Base-by-base conservation (phyloP, 805 yeast species). In the Lipomyces kockii region DNA sequence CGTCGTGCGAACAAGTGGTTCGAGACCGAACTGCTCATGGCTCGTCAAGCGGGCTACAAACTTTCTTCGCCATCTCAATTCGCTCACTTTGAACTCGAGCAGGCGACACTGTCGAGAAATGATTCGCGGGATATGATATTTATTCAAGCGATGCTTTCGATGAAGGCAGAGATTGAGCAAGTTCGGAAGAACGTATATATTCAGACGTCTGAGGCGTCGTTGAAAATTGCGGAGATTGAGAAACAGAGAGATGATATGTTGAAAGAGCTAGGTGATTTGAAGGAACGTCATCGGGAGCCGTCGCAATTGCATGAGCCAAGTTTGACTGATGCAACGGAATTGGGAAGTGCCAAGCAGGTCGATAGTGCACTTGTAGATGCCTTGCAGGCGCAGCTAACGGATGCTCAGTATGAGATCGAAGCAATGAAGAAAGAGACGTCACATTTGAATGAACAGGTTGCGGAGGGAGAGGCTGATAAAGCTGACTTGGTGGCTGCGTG, bases 11-110 rank as follows among this genome's bases (percentile, higher is more conserved):
- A 67, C 60, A 62, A 64, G 52, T 72, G 75, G 75, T 69, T 66
- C 32, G 71, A 72, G 55, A 49, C 71, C 17, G 75, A 72, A 59
- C 68, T 72, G 12, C 60, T 64, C 37, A 46, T 72, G 20, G 75
- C 75, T 17, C 71, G 74, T 12, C 63, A 71, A 46, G 66, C 69
- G 12, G 72, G 74, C 2, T 70, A 71, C 55, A 61, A 59, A 43
- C 12, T 62, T 6, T 49, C 65, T n/a, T 60, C 67, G 5, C 57
- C 72, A 27, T 43, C 60, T 12, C 61, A 62, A 20, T 62, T 58
- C 20, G 61, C 49, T 12, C 63, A 63, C 32, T 58, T 25, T 61
- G 66, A 63, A 62, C 65, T 46, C 29, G 65, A 61, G 66, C 49
- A 35, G 32, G 59, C 57, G 20, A 17, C 37, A 17, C 37, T 61